Conservation (phyloP, 371 early-diverging fungal genomes). For the Zychaea mexicana region DNA sequence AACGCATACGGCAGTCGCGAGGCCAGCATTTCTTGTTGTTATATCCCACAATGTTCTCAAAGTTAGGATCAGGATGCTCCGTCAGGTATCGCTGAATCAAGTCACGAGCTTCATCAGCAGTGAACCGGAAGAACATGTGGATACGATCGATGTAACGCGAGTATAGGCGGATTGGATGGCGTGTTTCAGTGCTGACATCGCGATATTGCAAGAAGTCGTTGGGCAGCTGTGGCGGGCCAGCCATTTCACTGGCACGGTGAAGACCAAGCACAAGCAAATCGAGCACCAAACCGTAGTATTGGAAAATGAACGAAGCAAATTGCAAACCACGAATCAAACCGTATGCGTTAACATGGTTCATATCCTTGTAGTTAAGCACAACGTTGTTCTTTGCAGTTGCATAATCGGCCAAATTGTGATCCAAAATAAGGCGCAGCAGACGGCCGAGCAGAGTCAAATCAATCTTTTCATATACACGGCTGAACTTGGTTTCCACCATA, state of each 20-base stretch:
- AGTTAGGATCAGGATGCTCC: constrained; percentile 98
- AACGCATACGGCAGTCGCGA: constrained; percentile 97
- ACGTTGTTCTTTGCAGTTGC: constrained; percentile 99
- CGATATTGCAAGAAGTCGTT: constrained; percentile 97
- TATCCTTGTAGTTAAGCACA: constrained; percentile 98
- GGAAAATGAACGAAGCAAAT: constrained; percentile 97
- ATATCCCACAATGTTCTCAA: constrained; percentile 98
- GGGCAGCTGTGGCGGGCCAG: constrained; percentile 91
- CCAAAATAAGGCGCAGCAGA: constrained; percentile 93
- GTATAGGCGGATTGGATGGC: constrained; percentile 98
- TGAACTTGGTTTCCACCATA: constrained; percentile 92
- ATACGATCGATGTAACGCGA: constrained; percentile 93
- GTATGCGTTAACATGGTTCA: constrained; percentile 96
- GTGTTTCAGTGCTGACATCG: constrained; percentile 88
- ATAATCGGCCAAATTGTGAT: constrained; percentile 99
- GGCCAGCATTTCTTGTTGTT: constrained; percentile 98
- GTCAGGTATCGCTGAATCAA: constrained; percentile 96
- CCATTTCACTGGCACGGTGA: constrained; percentile 95
- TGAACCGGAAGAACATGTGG: constrained; percentile 94
- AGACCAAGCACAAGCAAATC: constrained; percentile 97
- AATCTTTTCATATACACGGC: constrained; percentile 95
- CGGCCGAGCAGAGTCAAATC: constrained; percentile 97
- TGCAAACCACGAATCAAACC: constrained; percentile 98
- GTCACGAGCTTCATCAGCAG: constrained; percentile 92
- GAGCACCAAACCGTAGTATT: constrained; percentile 96